Evolutionary conservation across 257 asterid genomes (phyloP), one percentile per base, ranked within the genome.

Genomic region (Solanum pimpinellifolium): DNA sequence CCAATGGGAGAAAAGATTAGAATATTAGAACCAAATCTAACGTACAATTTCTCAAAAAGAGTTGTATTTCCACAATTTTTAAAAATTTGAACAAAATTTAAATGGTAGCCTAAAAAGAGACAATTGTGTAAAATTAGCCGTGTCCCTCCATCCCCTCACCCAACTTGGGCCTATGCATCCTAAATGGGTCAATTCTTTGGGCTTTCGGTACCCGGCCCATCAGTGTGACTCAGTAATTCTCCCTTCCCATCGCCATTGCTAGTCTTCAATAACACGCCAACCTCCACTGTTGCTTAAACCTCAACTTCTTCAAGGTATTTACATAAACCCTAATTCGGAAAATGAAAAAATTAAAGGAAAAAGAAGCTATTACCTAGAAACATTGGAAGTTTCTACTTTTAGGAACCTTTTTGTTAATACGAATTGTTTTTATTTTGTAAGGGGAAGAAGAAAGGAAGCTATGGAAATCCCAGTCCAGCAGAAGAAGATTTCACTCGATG

Each of bases 391-490:
- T 77, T n/a, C 11, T 76, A 37, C 35, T 42, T 76, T 76, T n/a
- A 13, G 56, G 78, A 16, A 35, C 21, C 15, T 5, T 75, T 75
- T 42, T 42, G 15, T 42, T 77, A 44, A 42, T 77, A 15, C 14
- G 20, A 77, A 77, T 25, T 77, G 41, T 9, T 44, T 46, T 78
- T 27, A 9, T 46, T 78, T 25, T 62, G 65, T 25, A 77, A 44
- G n/a, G 62, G 21, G 42, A 60, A 25, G 11, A 46, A 41, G 60
- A 80, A 25, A 81, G 20, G 69, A 81, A 18, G 31, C 20, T 81
- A 81, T 81, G 69, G 85, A 81, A 10, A 47, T 52, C 23, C 88
- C 88, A 35, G 88, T 86, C 39, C 88, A 39, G 39, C 88, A 86
- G 42, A 86, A 73, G 60, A 76, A 86, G 74, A 41, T 86, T 78